Evolutionary conservation across 192 early-diverging fungal species (phyloP), one percentile per base, ranked within the genome.

Genomic region (Coemansia sp.): DNA sequence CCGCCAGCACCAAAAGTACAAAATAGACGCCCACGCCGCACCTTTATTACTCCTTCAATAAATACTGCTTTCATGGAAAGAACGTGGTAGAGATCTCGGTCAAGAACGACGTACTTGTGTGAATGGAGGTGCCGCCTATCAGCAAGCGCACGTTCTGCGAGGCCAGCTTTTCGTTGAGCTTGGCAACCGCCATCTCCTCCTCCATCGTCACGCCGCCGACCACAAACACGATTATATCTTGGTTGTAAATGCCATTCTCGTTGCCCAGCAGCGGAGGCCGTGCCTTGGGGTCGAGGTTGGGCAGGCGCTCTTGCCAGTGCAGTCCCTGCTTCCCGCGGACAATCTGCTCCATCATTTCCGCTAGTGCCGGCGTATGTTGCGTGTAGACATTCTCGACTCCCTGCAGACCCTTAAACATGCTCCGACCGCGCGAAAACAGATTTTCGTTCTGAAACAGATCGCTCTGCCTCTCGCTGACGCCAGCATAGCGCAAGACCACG

Each of bases 331-430:
- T 71, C 31, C 94, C 94, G 68, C 97, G 96, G 32, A 93, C 65
- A 42, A 94, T 62, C 29, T 87, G 79, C 59, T 96, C 90, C 8
- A 99, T 49, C 31, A 89, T 94, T 22, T 91, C 88, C 0, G 87
- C 88, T 42, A 99, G 66, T n/a, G 89, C 87, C 19, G 98, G 96
- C 22, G 85, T 86, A 71, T 99, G 96, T 70, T 97, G 96, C 17
- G 96, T 98, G 68, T 99, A 99, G 9, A 99, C 96, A 69, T 99
- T 99, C 64, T 99, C 98, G 25, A 96, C 94, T 10, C 98, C 85
- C 82, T 96, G 94, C 40, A 99, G 79, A 12, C 97, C 96, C 69
- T 97, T 98, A 66, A 99, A 89, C 6, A 93, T 92, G 59, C 92
- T 96, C 58, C 89, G 89, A 15, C 94, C 92, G 24, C 91, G 84